These are phyloP conservation scores for Ophiocordyceps unilateralis DNA, from an alignment of 2,329 filamentous ascomycete genomes.

Conservation along the genomic window DNA sequence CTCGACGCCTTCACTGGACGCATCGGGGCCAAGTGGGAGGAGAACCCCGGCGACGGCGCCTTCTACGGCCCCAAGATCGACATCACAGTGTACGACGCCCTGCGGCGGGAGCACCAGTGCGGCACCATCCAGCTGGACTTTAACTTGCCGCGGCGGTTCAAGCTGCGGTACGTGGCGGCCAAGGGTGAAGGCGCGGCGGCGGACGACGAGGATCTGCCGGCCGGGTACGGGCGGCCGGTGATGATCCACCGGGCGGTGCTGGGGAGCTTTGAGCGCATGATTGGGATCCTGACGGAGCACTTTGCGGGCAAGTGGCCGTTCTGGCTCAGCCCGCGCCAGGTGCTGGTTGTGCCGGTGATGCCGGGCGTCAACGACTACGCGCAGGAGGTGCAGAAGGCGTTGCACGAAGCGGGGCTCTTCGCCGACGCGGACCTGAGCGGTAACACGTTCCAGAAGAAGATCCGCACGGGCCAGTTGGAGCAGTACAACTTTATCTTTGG, in stretches of 20 bases:
- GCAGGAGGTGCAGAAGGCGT: slow-evolving; percentile 29
- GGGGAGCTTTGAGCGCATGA: slow-evolving; percentile 68
- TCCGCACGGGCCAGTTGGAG: slow-evolving; percentile 60
- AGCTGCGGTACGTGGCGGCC: slow-evolving; percentile 50
- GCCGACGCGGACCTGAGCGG: slow-evolving; percentile 41
- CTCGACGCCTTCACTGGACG: slow-evolving; percentile 48
- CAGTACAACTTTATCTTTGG: slow-evolving; percentile 76
- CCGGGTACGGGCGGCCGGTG: slow-evolving; percentile 51
- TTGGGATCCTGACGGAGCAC: slow-evolving; percentile 73
- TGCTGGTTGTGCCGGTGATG: slow-evolving; percentile 54
- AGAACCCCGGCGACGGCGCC: slow-evolving; percentile 46
- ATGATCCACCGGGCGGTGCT: slow-evolving; percentile 74
- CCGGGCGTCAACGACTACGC: slow-evolving; percentile 33
- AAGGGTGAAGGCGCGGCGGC: slow-evolving; percentile 33
- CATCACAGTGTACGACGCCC: slow-evolving; percentile 60
- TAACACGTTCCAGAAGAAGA: slow-evolving; percentile 82
- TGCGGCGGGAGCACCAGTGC: slow-evolving; percentile 76
- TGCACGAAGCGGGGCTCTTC: slow-evolving; percentile 51
- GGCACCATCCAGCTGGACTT: slow-evolving; percentile 84
- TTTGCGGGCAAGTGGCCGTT: slow-evolving; percentile 75
- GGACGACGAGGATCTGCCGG: slow-evolving; percentile 25
- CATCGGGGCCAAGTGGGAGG: slow-evolving; percentile 61
- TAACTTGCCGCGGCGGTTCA: slow-evolving; percentile 70
- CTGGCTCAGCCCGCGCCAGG: slow-evolving; percentile 72
- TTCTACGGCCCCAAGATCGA: slow-evolving; percentile 92